These are phyloP conservation scores for Cryoendolithus antarcticus DNA, from an alignment of 2,329 filamentous ascomycete genomes.

Conservation along the genomic window DNA sequence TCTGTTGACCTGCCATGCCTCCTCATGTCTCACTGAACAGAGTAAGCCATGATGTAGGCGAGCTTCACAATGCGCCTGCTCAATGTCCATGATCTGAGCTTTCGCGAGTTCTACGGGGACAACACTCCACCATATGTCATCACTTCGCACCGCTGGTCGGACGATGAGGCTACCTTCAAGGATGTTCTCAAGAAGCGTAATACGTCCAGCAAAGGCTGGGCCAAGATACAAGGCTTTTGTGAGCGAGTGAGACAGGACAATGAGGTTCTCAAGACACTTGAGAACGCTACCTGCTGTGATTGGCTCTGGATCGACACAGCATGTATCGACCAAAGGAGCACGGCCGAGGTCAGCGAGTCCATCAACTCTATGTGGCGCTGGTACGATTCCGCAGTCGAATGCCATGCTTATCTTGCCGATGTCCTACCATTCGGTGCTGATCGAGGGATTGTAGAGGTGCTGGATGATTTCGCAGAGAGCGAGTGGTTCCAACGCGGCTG, in stretches of 20 bases:
- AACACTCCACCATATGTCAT: not conserved
- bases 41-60: too few species aligned
- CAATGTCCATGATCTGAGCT: too few species aligned
- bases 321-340: not conserved
- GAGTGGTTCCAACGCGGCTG: not conserved
- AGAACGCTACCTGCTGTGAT: not conserved
- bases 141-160: not conserved
- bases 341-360: not conserved
- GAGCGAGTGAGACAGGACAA: not conserved
- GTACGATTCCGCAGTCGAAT: not conserved
- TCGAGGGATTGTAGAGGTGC: too few species aligned
- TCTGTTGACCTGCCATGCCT: too few species aligned
- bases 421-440: not conserved
- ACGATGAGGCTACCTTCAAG: not conserved
- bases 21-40: too few species aligned
- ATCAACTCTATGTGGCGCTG: not conserved
- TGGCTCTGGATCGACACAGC: not conserved
- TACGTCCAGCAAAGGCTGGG: not conserved
- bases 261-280: not conserved
- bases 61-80: too few species aligned
- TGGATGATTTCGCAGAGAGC: not conserved
- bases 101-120: not conserved
- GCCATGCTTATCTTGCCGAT: not conserved
- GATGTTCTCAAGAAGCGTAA: not conserved
- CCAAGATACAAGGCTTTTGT: not conserved